These are phyloP conservation scores for Atkinsonella hypoxylon DNA, from an alignment of 2,329 filamentous ascomycete species.

Conservation along the genomic window DNA sequence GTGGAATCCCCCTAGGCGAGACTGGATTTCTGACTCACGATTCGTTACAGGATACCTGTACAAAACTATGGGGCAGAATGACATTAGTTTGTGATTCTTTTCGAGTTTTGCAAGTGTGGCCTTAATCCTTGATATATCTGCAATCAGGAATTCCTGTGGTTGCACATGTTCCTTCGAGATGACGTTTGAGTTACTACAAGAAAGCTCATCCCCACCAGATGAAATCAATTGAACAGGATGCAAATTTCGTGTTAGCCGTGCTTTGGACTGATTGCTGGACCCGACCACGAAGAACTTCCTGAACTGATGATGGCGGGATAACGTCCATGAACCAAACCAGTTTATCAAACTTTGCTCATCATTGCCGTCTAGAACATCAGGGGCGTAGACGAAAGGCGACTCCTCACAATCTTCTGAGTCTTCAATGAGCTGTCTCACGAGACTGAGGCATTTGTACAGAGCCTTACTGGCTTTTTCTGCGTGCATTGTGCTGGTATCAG, in stretches of 20 bases:
- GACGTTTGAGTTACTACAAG: neutral
- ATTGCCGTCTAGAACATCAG: slow-evolving; percentile 37
- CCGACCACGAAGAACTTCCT: slow-evolving; percentile 45
- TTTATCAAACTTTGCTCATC: slow-evolving; percentile 52
- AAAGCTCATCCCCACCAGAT: neutral
- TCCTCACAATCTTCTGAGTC: slow-evolving; percentile 8
- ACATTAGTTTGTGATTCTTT: neutral
- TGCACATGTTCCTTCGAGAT: neutral
- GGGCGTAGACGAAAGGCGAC: slow-evolving; percentile 32
- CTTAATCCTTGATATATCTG: neutral
- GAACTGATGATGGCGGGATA: slow-evolving; percentile 34
- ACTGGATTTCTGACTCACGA: slow-evolving; percentile 15
- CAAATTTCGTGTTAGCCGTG: slow-evolving; percentile 15
- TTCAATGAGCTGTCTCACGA: slow-evolving; percentile 11
- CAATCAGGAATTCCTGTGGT: neutral
- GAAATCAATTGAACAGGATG: slow-evolving; percentile 3
- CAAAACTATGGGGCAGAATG: slow-evolving; percentile 16
- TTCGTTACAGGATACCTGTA: slow-evolving; percentile 31
- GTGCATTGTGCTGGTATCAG: neutral
- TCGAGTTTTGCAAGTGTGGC: neutral
- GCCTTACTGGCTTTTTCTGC: slow-evolving; percentile 9
- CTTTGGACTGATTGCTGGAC: slow-evolving; percentile 19
- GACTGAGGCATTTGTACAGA: slow-evolving; percentile 12
- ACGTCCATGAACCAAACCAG: slow-evolving; percentile 50
- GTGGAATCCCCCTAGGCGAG: slow-evolving; percentile 12